A percentile compares a stretch with the other conserved stretches of the same genome.
Evolutionary conservation across 805 yeast species (phyloP).

Genomic region (Saturnispora besseyi): DNA sequence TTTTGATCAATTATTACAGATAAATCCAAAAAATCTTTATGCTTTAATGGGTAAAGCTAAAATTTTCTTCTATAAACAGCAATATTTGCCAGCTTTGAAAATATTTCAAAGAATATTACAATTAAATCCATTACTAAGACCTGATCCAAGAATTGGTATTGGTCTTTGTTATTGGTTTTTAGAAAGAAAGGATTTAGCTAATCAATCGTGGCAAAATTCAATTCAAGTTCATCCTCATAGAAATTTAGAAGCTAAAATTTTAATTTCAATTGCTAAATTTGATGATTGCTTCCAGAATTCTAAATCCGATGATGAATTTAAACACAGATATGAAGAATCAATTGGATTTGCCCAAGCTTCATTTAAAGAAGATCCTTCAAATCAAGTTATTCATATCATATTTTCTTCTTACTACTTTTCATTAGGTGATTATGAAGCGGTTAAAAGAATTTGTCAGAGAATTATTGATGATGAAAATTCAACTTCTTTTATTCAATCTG

Average conservation of each 20-base stretch:
- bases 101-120: slow-evolving; percentile 76
- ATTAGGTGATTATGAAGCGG: slow-evolving; percentile 48
- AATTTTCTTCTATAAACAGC: slow-evolving; percentile 59
- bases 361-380: slow-evolving; percentile 34
- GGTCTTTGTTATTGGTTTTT: slow-evolving; percentile 92
- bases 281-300: slow-evolving; percentile 53
- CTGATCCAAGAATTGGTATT: slow-evolving; percentile 91
- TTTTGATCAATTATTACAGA: slow-evolving; percentile 51
- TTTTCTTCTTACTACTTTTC: slow-evolving; percentile 68
- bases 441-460: slow-evolving; percentile 45
- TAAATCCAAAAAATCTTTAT: slow-evolving; percentile 53
- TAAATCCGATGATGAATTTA: slow-evolving; percentile 52
- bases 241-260: slow-evolving; percentile 51
- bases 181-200: slow-evolving; percentile 69
- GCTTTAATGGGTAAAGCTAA: slow-evolving; percentile 85
- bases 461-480: slow-evolving; percentile 34
- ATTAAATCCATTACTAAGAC: slow-evolving; percentile 66
- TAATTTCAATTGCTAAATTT: slow-evolving; percentile 60
- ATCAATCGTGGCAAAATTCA: slow-evolving; percentile 74
- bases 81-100: slow-evolving; percentile 65
- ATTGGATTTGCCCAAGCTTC: slow-evolving; percentile 39
- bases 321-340: slow-evolving; percentile 47
- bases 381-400: slow-evolving; percentile 55
- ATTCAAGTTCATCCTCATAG: slow-evolving; percentile 48
- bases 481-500: slow-evolving; percentile 40